Conservation (phyloP, 257 asterid species). For the Penstemon eatonii region DNA sequence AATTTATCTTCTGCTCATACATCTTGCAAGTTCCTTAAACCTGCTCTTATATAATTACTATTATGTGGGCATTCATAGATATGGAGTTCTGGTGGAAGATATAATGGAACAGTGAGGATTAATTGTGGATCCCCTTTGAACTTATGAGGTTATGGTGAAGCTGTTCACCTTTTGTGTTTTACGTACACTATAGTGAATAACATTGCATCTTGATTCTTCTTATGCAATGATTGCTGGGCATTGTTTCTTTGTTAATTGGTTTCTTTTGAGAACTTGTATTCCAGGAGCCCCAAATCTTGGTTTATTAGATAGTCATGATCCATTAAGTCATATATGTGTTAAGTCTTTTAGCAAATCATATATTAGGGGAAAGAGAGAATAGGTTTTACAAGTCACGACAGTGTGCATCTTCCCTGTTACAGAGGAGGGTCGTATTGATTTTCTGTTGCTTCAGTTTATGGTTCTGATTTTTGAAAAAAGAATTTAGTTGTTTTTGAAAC, state of each 20-base stretch:
- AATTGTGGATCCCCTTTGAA: not conserved
- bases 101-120: not conserved
- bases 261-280: conserved; percentile 12
- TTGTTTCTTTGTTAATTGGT: not conserved
- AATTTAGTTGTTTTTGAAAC: too few species aligned
- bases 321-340: conserved; percentile 9
- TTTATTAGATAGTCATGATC: conserved; percentile 4
- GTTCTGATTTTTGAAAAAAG: too few species aligned
- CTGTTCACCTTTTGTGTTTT: not conserved
- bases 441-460: too few species aligned
- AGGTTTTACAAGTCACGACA: not conserved
- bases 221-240: conserved; percentile 5
- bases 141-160: not conserved
- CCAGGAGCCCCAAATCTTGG: not conserved
- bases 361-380: not conserved
- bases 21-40: conserved; percentile 23
- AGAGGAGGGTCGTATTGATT: not conserved
- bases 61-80: conserved; percentile 1
- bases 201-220: conserved; percentile 7
- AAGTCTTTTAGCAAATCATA: not conserved
- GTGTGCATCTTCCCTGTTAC: not conserved
- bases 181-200: not conserved
- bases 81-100: not conserved
- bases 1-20: conserved; percentile 1
- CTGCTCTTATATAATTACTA: not conserved